A percentile compares a stretch with the other conserved stretches of the same genome.
These are phyloP conservation scores for Scheffersomyces insectosa DNA, from an alignment of 1,139 yeast genomes.

Conservation along the genomic window DNA sequence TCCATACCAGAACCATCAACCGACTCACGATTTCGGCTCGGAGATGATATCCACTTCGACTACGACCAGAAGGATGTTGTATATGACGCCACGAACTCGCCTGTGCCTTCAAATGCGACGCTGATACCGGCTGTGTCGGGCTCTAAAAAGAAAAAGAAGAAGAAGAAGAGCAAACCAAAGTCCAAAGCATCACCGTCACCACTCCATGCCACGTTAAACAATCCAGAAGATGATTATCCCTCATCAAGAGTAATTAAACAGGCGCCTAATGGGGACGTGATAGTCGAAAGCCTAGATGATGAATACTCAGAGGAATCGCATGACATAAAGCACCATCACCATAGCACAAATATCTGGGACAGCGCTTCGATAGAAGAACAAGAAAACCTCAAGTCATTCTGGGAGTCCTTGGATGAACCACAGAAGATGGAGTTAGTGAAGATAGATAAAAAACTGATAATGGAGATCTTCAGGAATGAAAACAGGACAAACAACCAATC, in stretches of 20 bases:
- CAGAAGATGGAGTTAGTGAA: constrained; percentile 64
- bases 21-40: constrained; percentile 19
- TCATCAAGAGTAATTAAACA: constrained; percentile 70
- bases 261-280: constrained; percentile 72
- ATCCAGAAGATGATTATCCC: constrained; percentile 68
- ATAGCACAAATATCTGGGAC: constrained; percentile 52
- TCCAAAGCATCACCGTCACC: constrained; percentile 5
- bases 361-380: constrained; percentile 60
- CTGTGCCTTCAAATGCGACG: constrained; percentile 6
- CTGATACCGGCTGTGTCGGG: constrained; percentile 1
- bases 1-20: no score
- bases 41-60: constrained; percentile 64
- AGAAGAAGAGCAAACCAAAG: constrained; percentile 21
- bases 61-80: constrained; percentile 22
- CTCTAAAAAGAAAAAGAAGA: constrained; percentile 35
- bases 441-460: constrained; percentile 70
- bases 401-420: constrained; percentile 65
- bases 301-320: constrained; percentile 10
- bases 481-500: constrained; percentile 14
- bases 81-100: neutral
- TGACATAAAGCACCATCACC: constrained; percentile 12
- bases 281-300: constrained; percentile 54
- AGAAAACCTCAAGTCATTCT: constrained; percentile 59
- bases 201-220: constrained; percentile 46
- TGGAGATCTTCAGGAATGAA: constrained; percentile 55